These are phyloP conservation scores for Pythium aquatile DNA, from an alignment of 352 stramenopile species.

Conservation along the genomic window DNA sequence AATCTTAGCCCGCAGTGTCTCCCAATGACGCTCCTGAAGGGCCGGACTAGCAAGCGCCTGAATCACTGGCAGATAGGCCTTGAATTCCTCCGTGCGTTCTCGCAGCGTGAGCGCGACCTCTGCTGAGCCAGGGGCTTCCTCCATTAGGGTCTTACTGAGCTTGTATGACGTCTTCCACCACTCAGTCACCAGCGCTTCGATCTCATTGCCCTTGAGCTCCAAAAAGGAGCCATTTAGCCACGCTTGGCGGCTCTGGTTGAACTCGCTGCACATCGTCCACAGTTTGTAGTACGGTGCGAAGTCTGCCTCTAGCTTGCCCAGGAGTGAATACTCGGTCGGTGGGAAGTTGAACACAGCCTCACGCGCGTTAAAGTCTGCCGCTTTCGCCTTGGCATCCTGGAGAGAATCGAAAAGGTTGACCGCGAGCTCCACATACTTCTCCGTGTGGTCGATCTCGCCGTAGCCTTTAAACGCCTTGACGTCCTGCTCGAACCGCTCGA, in stretches of 20 bases:
- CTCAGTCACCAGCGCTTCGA: conserved; percentile 89
- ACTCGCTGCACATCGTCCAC: conserved; percentile 95
- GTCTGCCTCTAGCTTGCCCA: conserved; percentile 82
- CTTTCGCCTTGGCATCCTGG: conserved; percentile 89
- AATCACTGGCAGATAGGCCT: conserved; percentile 91
- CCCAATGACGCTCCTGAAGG: conserved; percentile 92
- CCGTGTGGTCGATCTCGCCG: conserved; percentile 85
- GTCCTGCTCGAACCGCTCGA: conserved; percentile 88
- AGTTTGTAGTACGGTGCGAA: conserved; percentile 93
- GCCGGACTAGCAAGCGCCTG: conserved; percentile 90
- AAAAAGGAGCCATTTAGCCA: conserved; percentile 93
- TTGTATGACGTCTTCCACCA: conserved; percentile 95
- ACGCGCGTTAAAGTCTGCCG: conserved; percentile 90
- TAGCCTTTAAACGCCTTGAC: conserved; percentile 87
- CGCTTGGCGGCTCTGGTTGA: conserved; percentile 88
- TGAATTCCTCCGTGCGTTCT: conserved; percentile 92
- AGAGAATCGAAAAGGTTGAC: conserved; percentile 88
- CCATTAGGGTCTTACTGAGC: conserved; percentile 87
- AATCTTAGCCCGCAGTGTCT: conserved; percentile 86
- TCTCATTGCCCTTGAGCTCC: conserved; percentile 85
- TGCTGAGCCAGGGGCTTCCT: conserved; percentile 84
- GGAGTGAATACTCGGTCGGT: conserved; percentile 88
- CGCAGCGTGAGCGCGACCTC: conserved; percentile 86
- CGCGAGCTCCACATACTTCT: conserved; percentile 89
- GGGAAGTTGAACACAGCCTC: conserved; percentile 93